These are phyloP conservation scores for Oldenlandia corymbosa DNA, from an alignment of 257 asterid genomes.

Conservation along the genomic window DNA sequence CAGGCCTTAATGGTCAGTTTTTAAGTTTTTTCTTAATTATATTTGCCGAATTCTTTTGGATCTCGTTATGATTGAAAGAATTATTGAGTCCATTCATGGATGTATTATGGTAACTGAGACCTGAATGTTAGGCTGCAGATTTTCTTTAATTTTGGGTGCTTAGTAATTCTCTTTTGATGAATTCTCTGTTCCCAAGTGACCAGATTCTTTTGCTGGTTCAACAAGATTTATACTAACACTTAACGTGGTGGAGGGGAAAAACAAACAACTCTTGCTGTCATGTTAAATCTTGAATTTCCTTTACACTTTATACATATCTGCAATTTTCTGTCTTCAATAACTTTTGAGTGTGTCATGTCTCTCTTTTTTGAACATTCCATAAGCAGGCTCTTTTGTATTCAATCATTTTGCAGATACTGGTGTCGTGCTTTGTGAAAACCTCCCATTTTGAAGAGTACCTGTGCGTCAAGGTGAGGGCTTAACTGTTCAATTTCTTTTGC, in stretches of 20 bases:
- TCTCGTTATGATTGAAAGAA: not conserved
- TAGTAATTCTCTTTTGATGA: not conserved
- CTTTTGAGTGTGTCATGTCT: not conserved
- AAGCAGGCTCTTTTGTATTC: constrained; percentile 7
- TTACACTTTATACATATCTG: not conserved
- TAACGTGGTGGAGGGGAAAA: not conserved
- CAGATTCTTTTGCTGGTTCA: not conserved
- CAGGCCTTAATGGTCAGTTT: constrained; percentile 24
- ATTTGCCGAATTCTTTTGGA: not conserved
- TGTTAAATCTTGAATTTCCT: not conserved
- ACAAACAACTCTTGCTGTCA: not conserved
- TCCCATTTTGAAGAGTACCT: constrained; percentile 92
- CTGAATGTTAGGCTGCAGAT: not conserved
- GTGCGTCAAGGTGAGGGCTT: constrained; percentile 81
- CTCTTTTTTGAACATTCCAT: not conserved
- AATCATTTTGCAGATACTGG: constrained; percentile 54
- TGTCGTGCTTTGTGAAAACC: constrained; percentile 98
- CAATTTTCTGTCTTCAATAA: not conserved
- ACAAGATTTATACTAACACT: not conserved
- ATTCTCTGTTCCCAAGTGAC: not conserved
- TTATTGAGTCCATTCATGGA: not conserved
- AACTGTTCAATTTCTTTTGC: not conserved
- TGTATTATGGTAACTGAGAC: not conserved
- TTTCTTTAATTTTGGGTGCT: not conserved
- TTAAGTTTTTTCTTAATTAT: not conserved